Evolutionary conservation across 257 asterid genomes (phyloP).

Genomic region (Jasminum sambac): DNA sequence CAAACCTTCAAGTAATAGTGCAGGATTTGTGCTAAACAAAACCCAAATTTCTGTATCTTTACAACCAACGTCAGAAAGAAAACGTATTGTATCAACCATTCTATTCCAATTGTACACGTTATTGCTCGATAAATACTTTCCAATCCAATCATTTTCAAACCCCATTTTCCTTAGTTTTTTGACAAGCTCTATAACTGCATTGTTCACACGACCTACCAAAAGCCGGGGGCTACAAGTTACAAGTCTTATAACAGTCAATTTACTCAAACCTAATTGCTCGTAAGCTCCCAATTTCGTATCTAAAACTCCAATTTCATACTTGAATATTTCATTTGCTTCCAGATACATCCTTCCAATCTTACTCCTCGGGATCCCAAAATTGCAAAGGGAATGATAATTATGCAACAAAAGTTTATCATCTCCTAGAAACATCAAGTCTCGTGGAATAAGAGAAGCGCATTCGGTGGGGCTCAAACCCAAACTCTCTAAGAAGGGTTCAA

Average conservation of each 20-base stretch:
- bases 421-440: conserved; percentile 54
- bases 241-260: conserved; percentile 61
- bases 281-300: conserved; percentile 51
- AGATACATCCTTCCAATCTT: conserved; percentile 74
- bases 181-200: conserved; percentile 46
- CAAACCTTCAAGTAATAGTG: conserved; percentile 65
- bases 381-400: conserved; percentile 65
- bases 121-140: conserved; percentile 51
- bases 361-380: conserved; percentile 71
- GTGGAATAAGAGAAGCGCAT: conserved; percentile 55
- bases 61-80: conserved; percentile 70
- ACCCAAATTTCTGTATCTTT: conserved; percentile 41
- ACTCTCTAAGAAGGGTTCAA: conserved; percentile 91
- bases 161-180: conserved; percentile 52
- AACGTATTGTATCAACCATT: conserved; percentile 49
- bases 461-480: conserved; percentile 69
- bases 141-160: conserved; percentile 62
- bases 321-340: conserved; percentile 62
- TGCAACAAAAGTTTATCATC: conserved; percentile 66
- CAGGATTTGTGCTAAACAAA: conserved; percentile 51
- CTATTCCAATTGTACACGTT: conserved; percentile 61
- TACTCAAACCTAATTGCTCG: conserved; percentile 64
- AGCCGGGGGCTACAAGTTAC: conserved; percentile 66
- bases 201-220: conserved; percentile 54
- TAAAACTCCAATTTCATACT: conserved; percentile 48